A percentile compares a stretch with the other conserved stretches of the same genome.
Evolutionary conservation across 768 basidiomycete species (phyloP).

Genomic region (Botryobasidium botryosum): DNA sequence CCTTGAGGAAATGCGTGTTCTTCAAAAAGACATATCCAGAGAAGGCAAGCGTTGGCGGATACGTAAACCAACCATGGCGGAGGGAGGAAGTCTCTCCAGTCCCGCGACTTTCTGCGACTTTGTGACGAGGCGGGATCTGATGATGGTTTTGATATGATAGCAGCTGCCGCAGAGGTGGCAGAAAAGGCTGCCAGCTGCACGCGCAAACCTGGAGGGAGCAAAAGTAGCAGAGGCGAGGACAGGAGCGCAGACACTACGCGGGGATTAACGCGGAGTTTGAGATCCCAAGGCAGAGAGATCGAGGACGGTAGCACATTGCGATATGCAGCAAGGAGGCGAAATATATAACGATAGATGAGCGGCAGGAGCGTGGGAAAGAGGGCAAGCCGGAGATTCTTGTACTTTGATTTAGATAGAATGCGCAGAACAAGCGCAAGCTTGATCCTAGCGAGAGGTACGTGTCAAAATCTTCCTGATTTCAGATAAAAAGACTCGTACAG

Average conservation of each 20-base stretch:
- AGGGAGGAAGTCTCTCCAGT: conserved; percentile 8
- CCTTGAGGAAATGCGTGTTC: conserved; percentile 6
- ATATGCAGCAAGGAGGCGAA: not conserved
- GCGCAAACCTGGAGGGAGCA: conserved; percentile 3
- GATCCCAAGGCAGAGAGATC: not conserved
- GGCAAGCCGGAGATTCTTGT: conserved; percentile 6
- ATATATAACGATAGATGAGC: conserved; percentile 7
- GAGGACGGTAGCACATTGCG: not conserved
- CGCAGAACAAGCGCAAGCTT: not conserved
- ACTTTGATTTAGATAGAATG: not conserved
- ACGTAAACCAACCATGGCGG: not conserved
- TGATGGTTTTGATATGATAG: not conserved
- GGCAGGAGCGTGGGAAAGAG: conserved; percentile 6
- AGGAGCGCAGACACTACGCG: not conserved
- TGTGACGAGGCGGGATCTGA: too few relatives aligned
- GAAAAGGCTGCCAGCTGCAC: conserved; percentile 7
- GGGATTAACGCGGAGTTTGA: not conserved
- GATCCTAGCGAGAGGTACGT: too few relatives aligned
- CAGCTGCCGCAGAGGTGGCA: not conserved
- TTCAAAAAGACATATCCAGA: conserved; percentile 7
- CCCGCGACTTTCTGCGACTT: not conserved
- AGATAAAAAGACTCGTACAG: too few relatives aligned
- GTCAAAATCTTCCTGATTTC: too few relatives aligned
- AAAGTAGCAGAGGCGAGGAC: conserved; percentile 7
- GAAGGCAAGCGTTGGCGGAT: conserved; percentile 8